Conservation (phyloP, 140 eudicot species). For the Bidens hawaiensis region DNA sequence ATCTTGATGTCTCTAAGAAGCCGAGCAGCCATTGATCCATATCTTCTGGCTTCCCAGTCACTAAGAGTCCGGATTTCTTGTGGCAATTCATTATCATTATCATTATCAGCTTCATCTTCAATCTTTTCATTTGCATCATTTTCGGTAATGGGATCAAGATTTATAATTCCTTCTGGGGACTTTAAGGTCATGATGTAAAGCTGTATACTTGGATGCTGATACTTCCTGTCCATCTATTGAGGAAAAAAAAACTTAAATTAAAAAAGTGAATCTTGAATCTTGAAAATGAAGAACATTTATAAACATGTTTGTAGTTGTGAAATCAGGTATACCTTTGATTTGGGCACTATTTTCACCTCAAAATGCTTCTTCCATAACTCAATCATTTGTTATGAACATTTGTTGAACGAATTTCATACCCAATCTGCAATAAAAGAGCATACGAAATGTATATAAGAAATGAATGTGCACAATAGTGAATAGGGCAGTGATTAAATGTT, state of each 20-base stretch:
- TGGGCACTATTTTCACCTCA: conserved; percentile 73
- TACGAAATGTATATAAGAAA: no score
- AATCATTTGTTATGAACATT: conserved; percentile 91
- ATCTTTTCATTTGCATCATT: conserved; percentile 22
- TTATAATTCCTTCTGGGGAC: conserved; percentile 34
- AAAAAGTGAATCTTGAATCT: conserved; percentile 4
- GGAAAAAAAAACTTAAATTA: not conserved
- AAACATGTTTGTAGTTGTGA: not conserved
- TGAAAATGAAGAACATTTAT: conserved; percentile 7
- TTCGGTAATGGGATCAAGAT: conserved; percentile 17
- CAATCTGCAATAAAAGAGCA: conserved; percentile 50
- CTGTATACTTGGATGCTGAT: conserved; percentile 92
- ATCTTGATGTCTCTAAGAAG: conserved; percentile 85
- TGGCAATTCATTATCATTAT: no score
- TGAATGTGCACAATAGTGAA: not conserved
- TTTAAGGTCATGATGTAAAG: conserved; percentile 75
- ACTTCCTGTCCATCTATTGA: conserved; percentile 69
- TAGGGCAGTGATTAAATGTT: not conserved
- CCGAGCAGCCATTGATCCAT: conserved; percentile 94
- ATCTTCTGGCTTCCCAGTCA: conserved; percentile 92
- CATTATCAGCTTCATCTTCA: conserved; percentile 27
- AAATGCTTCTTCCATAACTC: conserved; percentile 74
- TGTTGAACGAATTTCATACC: conserved; percentile 93
- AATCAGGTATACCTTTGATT: conserved; percentile 48
- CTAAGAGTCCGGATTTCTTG: conserved; percentile 36